Evolutionary conservation across 495 filamentous ascomycete genomes (phyloP).

Genomic region (Terfezia boudieri): DNA sequence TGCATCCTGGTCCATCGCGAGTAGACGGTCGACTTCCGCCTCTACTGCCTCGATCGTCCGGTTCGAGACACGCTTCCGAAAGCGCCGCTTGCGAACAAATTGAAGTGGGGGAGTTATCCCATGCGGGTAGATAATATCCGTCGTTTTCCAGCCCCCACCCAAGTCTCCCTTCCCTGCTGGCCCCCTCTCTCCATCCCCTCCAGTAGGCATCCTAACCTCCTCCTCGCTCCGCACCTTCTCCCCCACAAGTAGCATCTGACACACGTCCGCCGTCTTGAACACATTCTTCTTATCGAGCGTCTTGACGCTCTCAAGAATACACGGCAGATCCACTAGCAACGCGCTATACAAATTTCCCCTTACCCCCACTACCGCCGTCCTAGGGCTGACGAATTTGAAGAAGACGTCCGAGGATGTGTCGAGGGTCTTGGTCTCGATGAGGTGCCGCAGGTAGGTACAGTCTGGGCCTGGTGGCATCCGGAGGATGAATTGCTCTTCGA

Average conservation of each 20-base stretch:
- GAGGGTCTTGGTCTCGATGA: constrained; percentile 47
- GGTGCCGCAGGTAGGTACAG: constrained; percentile 53
- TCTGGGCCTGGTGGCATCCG: constrained; percentile 72
- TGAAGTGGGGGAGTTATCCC: constrained; percentile 83
- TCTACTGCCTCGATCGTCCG: constrained; percentile 79
- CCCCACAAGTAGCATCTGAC: constrained; percentile 71
- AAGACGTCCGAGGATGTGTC: constrained; percentile 50
- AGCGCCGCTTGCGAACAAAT: constrained; percentile 62
- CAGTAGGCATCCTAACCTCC: constrained; percentile 28
- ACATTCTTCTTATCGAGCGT: constrained; percentile 79
- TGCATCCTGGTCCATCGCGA: constrained; percentile 44
- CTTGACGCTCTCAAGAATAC: constrained; percentile 86
- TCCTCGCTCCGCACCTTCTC: constrained; percentile 45
- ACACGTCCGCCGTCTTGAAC: constrained; percentile 86
- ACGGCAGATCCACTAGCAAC: constrained; percentile 66
- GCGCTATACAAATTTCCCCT: constrained; percentile 54
- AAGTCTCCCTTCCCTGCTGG: too few relatives aligned
- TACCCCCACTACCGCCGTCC: constrained; percentile 50
- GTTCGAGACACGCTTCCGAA: constrained; percentile 60
- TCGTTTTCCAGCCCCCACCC: constrained; percentile 17
- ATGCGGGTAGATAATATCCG: constrained; percentile 64
- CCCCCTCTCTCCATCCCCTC: neutral
- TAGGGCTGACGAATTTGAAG: constrained; percentile 57
- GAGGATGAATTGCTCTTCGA: constrained; percentile 71
- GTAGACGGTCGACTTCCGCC: constrained; percentile 51